phyloP scores from a whole-genome alignment of 225 moss, liverwort and hornwort genomes.

The Pseudoscleropodium purum region DNA sequence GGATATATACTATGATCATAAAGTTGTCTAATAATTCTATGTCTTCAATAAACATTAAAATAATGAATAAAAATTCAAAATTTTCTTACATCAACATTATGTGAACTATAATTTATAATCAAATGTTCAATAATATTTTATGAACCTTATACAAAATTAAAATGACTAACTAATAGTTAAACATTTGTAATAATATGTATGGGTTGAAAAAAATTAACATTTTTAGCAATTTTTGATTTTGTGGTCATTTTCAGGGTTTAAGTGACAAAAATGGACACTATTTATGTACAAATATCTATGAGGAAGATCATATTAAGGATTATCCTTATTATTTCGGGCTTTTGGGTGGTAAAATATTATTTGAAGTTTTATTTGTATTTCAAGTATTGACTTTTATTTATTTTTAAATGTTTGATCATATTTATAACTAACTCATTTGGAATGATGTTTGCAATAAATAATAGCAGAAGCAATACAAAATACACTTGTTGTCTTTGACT shows the following conservation, averaged over 20 bases:
- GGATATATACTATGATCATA: not conserved
- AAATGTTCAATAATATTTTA: not conserved
- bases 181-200: not conserved
- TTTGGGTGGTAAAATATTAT: not conserved
- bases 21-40: not conserved
- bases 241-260: not conserved
- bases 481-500: not conserved
- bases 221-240: too few relatives aligned
- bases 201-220: not conserved
- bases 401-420: not conserved
- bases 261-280: not conserved
- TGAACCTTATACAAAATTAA: not conserved
- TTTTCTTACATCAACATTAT: not conserved
- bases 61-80: not conserved
- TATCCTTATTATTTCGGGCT: not conserved
- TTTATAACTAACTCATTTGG: not conserved
- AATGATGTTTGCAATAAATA: not conserved
- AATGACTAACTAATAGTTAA: not conserved
- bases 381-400: not conserved
- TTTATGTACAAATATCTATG: not conserved
- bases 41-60: not conserved
- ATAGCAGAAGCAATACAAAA: not conserved
- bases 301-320: fast-evolving
- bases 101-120: not conserved
- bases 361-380: not conserved